Conservation (phyloP, 345 rosid genomes). For the Pistacia integerrima region DNA sequence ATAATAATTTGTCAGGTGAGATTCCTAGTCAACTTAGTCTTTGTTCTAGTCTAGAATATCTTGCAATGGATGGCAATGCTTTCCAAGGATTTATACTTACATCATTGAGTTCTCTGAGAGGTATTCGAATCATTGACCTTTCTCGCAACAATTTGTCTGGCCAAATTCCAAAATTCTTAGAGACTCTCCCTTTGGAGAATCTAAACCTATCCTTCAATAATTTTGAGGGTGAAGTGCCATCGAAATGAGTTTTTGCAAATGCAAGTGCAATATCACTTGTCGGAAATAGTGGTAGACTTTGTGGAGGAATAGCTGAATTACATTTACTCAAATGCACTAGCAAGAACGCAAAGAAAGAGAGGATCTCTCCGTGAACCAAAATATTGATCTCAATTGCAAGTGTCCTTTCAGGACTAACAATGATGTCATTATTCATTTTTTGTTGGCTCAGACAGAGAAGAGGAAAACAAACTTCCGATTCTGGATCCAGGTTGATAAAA, state of each 20-base stretch:
- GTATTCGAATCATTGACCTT: neutral
- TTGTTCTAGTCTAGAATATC: conserved; percentile 1
- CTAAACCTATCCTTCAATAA: conserved; percentile 32
- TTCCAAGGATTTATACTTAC: conserved; percentile 19
- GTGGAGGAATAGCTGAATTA: conserved; percentile 26
- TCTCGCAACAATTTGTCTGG: conserved; percentile 17
- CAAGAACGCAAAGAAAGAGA: neutral
- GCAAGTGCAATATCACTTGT: conserved; percentile 7
- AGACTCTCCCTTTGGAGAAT: neutral
- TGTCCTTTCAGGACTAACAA: neutral
- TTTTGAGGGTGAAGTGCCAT: conserved; percentile 29
- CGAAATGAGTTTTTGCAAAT: conserved; percentile 29
- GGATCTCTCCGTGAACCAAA: conserved; percentile 2
- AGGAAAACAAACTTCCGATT: no score
- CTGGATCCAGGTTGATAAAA: no score
- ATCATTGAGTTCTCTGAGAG: neutral
- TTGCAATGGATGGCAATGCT: neutral
- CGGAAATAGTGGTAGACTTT: conserved; percentile 21
- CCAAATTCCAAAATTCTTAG: conserved; percentile 17
- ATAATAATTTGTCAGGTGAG: neutral
- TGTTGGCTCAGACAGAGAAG: no score
- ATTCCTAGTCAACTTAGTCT: conserved; percentile 14
- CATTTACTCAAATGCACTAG: conserved; percentile 17
- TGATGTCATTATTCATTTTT: neutral
- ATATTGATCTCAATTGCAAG: neutral